Evolutionary conservation across 139 green algal genomes (phyloP).

Genomic region (Picochlorum sp.): DNA sequence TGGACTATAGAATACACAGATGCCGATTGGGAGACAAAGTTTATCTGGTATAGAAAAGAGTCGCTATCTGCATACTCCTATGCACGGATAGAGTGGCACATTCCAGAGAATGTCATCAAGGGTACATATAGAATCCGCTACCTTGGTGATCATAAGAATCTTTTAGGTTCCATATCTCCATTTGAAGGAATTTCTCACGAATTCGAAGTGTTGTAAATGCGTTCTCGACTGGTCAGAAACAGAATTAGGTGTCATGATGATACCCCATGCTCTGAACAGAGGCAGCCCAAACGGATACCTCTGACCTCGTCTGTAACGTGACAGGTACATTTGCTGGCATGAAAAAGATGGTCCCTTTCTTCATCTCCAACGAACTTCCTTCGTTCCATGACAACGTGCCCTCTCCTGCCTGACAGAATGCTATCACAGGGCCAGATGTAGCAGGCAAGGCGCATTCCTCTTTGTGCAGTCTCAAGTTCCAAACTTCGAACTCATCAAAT

Average conservation of each 20-base stretch:
- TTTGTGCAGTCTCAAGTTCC: slow-evolving; percentile 47
- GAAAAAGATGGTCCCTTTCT: slow-evolving; percentile 27
- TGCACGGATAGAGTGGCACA: slow-evolving; percentile 54
- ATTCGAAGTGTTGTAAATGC: slow-evolving; percentile 5
- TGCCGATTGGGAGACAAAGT: slow-evolving; percentile 55
- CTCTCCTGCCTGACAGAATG: neutral
- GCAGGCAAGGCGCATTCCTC: neutral
- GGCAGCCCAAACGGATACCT: slow-evolving; percentile 14
- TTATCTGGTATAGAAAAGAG: slow-evolving; percentile 39
- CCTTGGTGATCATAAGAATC: slow-evolving; percentile 56
- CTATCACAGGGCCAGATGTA: neutral
- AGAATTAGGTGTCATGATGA: neutral
- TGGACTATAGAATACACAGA: slow-evolving; percentile 51
- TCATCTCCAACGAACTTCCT: neutral
- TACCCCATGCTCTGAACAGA: slow-evolving; percentile 21
- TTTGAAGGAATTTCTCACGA: slow-evolving; percentile 31
- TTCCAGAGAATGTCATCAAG: slow-evolving; percentile 28
- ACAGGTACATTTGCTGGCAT: slow-evolving; percentile 17
- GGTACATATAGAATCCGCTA: slow-evolving; percentile 64
- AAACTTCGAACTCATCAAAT: slow-evolving; percentile 95
- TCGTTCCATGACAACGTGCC: neutral
- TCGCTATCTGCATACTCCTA: slow-evolving; percentile 49
- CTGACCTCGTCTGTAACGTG: neutral
- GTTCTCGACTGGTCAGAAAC: neutral
- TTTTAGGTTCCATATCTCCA: slow-evolving; percentile 28